Evolutionary conservation across 2,329 filamentous ascomycete genomes (phyloP), one percentile per base, ranked within the genome.

Genomic region (Penicillium decumbens): DNA sequence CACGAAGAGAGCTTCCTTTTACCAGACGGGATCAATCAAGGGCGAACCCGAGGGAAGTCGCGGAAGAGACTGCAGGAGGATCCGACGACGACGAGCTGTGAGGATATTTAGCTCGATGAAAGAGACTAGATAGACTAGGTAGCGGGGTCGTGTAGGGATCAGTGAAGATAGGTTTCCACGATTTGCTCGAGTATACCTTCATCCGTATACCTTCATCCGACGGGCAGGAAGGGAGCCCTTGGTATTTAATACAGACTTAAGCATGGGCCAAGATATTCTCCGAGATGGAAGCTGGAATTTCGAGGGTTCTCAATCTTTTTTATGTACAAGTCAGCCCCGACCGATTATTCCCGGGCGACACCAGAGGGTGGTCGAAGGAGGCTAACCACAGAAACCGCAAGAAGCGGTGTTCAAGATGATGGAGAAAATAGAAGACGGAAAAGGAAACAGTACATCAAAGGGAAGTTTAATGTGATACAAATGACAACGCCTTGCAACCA

Each of bases 51-150:
- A 48, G 46, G 12, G 50, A 58, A 27, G 56, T 53, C 28, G 53
- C 45, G 5, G 65, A 64, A 43, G 62, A 57, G 33, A 65, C 56
- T 5, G 62, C 51, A 28, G 71, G 68, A 18, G 69, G 69, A 44
- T 70, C 67, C 8, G 71, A 72, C 49, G 72, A 74, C 51, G 72
- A 75, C 60, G 72, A 75, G 50, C 49, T 73, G 44, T 73, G 44
- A 56, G 18, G 2, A 44, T 6, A 13, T 10, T 15, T 18, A n/a
- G 2, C n/a, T 13, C 20, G 33, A 23, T 37, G 33, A 37, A 18
- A 38, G 15, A 10, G 28, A 23, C 20, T 23, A 23, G 20, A 4
- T 23, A 3, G 2, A n/a, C 30, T 5, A 15, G 15, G 5, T 32
- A 6, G 6, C n/a, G 13, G 15, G 20, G 33, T 9, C 10, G 20